phyloP scores from a whole-genome alignment of 2,329 filamentous ascomycete species.

The Sordariomycetes sp. region DNA sequence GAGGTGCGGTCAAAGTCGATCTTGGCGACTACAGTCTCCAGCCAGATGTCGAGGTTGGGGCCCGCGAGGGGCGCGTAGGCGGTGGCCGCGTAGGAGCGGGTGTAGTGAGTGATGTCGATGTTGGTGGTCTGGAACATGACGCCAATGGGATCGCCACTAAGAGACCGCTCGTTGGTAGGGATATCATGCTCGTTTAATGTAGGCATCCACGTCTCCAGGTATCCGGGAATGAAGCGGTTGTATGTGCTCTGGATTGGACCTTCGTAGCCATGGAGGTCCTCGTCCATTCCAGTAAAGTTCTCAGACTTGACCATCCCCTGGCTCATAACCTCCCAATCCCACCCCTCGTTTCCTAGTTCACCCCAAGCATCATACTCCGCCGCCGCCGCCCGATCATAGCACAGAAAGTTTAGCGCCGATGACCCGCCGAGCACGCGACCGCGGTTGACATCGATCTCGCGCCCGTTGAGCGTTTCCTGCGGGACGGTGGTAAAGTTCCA shows the following conservation, averaged over 20 bases:
- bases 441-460: slow-evolving; percentile 25
- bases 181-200: slow-evolving; percentile 30
- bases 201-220: slow-evolving; percentile 27
- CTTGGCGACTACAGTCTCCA: slow-evolving; percentile 13
- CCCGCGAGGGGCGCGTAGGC: slow-evolving; percentile 25
- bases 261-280: slow-evolving; percentile 8
- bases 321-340: slow-evolving; percentile 22
- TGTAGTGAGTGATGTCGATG: slow-evolving; percentile 26
- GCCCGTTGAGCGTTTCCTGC: slow-evolving; percentile 22
- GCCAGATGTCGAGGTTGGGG: slow-evolving; percentile 25
- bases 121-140: slow-evolving; percentile 34
- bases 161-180: slow-evolving; percentile 24
- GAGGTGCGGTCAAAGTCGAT: slow-evolving; percentile 9
- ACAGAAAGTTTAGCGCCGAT: slow-evolving; percentile 30
- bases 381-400: slow-evolving; percentile 20
- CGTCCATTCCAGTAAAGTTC: slow-evolving; percentile 12
- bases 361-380: slow-evolving; percentile 24
- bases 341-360: slow-evolving; percentile 19
- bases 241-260: slow-evolving; percentile 14
- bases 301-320: slow-evolving; percentile 15
- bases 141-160: slow-evolving; percentile 34
- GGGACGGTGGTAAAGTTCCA: slow-evolving; percentile 29
- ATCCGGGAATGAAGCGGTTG: slow-evolving; percentile 26
- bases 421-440: slow-evolving; percentile 35
- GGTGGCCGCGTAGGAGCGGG: slow-evolving; percentile 30